Evolutionary conservation across 345 rosid species (phyloP), one percentile per base, ranked within the genome.

Genomic region (Mallotus nudiflorus): DNA sequence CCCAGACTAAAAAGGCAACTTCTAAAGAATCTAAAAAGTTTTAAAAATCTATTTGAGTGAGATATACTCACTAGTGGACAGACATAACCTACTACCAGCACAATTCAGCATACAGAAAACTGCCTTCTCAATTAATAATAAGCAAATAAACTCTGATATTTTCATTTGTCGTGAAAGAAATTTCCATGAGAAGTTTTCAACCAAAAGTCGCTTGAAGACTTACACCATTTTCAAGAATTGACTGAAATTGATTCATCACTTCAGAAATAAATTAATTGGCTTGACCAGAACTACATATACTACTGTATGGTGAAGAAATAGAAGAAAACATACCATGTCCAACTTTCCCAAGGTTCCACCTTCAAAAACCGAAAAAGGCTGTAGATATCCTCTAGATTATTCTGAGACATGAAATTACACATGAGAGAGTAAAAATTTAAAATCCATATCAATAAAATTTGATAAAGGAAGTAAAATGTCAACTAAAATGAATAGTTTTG

Each of bases 301-400:
- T 42, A 4, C 1, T 12, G 11, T 51, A 22, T 51, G 6, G 33
- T 39, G 19, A 33, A 27, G 53, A 64, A 64, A 33, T 16, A 6
- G 19, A 24, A 27, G 15, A 53, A 42, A 61, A 27, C 65, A 46
- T 80, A 95, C 99, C 99, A 95, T 59, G 93, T 91, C 97, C 97
- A 95, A 75, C 81, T 92, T 68, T 91, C 91, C 99, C 99, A 95
- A 35, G 99, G 99, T 80, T 95, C 99, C 69, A 89, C 87, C 82
- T 88, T 87, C 82, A 95, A 72, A 84, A 95, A 95, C 74, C 99
- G 97, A 67, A 95, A 91, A 76, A 95, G 97, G 80, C 99, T 92
- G 77, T 86, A 95, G 62, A 95, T 74, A 77, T 95, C 99, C 78
- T 86, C 99, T 73, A 92, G 77, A 56, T 84, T 92, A 87, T 95